Conservation (phyloP, 1,284 basidiomycete species). For the Gymnopus androsaceus region DNA sequence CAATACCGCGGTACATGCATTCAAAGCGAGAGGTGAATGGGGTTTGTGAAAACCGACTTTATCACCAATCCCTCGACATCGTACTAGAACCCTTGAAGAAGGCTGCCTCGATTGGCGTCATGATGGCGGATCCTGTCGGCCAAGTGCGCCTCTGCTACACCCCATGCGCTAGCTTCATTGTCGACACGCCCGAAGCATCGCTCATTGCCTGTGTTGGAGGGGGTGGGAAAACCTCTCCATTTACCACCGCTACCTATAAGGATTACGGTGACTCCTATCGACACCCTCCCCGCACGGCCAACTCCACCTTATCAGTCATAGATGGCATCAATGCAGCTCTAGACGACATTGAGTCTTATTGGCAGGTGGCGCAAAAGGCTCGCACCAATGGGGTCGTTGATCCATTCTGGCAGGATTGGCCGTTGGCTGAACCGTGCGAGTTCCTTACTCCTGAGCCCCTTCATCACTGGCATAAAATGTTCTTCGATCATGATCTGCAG, state of each 20-base stretch:
- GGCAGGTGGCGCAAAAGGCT: conserved; percentile 15
- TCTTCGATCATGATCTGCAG: conserved; percentile 31
- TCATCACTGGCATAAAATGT: conserved; percentile 33
- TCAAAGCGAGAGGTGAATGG: conserved; percentile 21
- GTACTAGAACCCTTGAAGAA: conserved; percentile 32
- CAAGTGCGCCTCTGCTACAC: conserved; percentile 22
- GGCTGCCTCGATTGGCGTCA: conserved; percentile 25
- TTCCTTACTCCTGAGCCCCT: conserved; percentile 33
- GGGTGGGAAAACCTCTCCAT: conserved; percentile 27
- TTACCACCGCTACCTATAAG: conserved; percentile 27
- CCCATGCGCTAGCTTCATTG: conserved; percentile 27
- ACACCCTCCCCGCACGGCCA: conserved; percentile 25
- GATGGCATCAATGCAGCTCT: conserved; percentile 15
- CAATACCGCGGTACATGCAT: conserved; percentile 29
- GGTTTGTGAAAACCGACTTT: conserved; percentile 25
- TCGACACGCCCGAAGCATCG: conserved; percentile 29
- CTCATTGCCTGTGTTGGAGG: conserved; percentile 26
- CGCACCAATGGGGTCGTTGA: conserved; percentile 29
- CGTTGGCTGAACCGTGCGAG: conserved; percentile 25
- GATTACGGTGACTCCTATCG: conserved; percentile 28
- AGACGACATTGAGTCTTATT: conserved; percentile 23
- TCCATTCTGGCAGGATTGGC: conserved; percentile 33
- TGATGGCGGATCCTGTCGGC: conserved; percentile 28
- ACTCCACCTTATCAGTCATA: conserved; percentile 24
- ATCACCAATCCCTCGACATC: conserved; percentile 34